These are phyloP conservation scores for Scedosporium minutisporum DNA, from an alignment of 2,329 filamentous ascomycete genomes.

Conservation along the genomic window DNA sequence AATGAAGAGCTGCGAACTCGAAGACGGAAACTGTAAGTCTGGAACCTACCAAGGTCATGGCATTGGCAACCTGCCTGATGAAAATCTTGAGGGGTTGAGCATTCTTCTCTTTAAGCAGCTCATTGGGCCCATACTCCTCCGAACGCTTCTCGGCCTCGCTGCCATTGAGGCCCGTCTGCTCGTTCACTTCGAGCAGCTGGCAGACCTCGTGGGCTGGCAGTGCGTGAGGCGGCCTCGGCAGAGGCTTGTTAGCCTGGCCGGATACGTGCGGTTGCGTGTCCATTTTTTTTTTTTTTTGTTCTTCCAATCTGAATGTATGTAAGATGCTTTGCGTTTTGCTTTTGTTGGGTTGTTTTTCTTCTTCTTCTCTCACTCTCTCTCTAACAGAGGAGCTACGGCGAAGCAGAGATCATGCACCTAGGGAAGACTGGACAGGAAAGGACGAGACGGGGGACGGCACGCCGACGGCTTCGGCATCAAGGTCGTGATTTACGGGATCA, in stretches of 20 bases:
- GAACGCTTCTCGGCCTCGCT: slow-evolving; percentile 41
- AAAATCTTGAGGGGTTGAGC: slow-evolving; percentile 50
- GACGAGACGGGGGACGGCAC: not conserved
- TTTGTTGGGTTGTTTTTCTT: not conserved
- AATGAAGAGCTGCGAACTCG: not conserved
- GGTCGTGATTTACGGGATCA: not conserved
- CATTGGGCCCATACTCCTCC: slow-evolving; percentile 46
- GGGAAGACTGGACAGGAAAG: not conserved
- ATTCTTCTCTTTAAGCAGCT: slow-evolving; percentile 35
- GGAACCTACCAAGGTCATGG: slow-evolving; percentile 40
- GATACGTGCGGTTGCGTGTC: slow-evolving; percentile 16
- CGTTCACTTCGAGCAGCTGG: slow-evolving; percentile 40
- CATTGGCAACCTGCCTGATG: slow-evolving; percentile 46
- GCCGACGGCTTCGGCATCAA: not conserved
- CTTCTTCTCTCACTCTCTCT: not conserved
- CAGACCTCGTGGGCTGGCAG: slow-evolving; percentile 38
- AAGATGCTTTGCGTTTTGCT: not conserved
- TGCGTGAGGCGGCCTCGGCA: slow-evolving; percentile 49
- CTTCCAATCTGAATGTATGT: not conserved
- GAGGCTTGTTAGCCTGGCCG: slow-evolving; percentile 24
- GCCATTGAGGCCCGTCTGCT: slow-evolving; percentile 42
- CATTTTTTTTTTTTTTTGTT: not conserved
- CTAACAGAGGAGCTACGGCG: not conserved
- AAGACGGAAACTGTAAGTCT: not conserved
- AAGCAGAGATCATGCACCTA: not conserved